These are phyloP conservation scores for Fagopyrum tataricum DNA, from an alignment of 148 eudicot genomes.

Conservation along the genomic window DNA sequence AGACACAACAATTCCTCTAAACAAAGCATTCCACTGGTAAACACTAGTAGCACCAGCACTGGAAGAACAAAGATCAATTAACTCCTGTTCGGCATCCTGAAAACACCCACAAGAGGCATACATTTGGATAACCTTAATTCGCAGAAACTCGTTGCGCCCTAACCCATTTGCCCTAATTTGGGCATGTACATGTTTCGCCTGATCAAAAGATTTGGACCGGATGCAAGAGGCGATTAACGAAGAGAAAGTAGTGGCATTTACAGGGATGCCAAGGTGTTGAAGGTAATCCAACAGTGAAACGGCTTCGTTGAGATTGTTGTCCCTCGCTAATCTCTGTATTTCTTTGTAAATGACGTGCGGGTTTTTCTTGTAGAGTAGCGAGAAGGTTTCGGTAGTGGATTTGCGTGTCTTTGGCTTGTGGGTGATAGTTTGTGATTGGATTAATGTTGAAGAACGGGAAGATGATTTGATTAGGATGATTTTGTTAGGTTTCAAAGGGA, in stretches of 20 bases:
- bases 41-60: conserved; percentile 28
- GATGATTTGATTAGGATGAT: background rate
- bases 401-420: background rate
- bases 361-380: conserved; percentile 58
- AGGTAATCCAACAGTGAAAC: conserved; percentile 59
- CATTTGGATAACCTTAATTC: conserved; percentile 63
- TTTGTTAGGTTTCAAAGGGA: background rate
- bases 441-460: background rate
- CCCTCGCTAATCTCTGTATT: conserved; percentile 44
- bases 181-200: conserved; percentile 46
- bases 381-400: conserved; percentile 18
- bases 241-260: conserved; percentile 70
- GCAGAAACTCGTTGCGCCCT: conserved; percentile 58
- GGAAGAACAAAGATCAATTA: conserved; percentile 24
- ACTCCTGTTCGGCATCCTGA: conserved; percentile 54
- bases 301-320: conserved; percentile 49
- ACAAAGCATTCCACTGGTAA: conserved; percentile 84
- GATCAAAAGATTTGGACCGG: conserved; percentile 32
- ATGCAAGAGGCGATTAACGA: conserved; percentile 47
- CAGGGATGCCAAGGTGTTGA: conserved; percentile 62
- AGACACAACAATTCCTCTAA: conserved; percentile 71
- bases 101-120: conserved; percentile 60
- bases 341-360: conserved; percentile 62
- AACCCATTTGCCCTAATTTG: conserved; percentile 60
- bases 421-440: background rate